phyloP scores from a whole-genome alignment of 2,329 filamentous ascomycete species.

The Amesomyces nigricolor region DNA sequence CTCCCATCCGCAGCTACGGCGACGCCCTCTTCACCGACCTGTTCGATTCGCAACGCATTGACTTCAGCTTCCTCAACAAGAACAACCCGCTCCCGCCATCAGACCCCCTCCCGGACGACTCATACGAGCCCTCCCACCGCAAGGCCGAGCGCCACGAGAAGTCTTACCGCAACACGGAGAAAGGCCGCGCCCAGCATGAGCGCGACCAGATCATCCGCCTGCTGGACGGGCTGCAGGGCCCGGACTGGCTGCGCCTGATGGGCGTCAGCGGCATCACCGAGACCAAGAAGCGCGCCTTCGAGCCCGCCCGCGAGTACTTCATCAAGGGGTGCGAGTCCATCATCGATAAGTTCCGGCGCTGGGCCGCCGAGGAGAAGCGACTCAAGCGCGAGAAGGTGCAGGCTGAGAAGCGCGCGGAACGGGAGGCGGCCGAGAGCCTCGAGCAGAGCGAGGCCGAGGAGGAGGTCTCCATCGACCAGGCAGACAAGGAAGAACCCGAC shows the following conservation, averaged over 20 bases:
- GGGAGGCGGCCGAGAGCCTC: constrained; percentile 20
- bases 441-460: no score
- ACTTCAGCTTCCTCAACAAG: constrained; percentile 48
- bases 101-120: constrained; percentile 52
- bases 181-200: constrained; percentile 60
- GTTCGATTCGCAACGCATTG: constrained; percentile 50
- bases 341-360: constrained; percentile 79
- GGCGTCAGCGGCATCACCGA: constrained; percentile 83
- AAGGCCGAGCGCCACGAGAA: constrained; percentile 56
- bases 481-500: constrained; percentile 23
- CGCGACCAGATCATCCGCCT: constrained; percentile 59
- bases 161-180: constrained; percentile 59
- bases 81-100: neutral
- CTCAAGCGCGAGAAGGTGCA: constrained; percentile 47
- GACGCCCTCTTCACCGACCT: constrained; percentile 53
- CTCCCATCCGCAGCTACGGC: constrained; percentile 45
- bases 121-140: constrained; percentile 51
- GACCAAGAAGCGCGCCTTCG: constrained; percentile 77
- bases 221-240: constrained; percentile 78
- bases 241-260: constrained; percentile 90
- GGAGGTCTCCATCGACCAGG: neutral
- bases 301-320: constrained; percentile 79
- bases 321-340: constrained; percentile 76
- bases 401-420: constrained; percentile 53
- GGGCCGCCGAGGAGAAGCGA: constrained; percentile 85